Base-by-base conservation (phyloP, 495 filamentous ascomycete genomes). In the Beverwykella pulmonaria region DNA sequence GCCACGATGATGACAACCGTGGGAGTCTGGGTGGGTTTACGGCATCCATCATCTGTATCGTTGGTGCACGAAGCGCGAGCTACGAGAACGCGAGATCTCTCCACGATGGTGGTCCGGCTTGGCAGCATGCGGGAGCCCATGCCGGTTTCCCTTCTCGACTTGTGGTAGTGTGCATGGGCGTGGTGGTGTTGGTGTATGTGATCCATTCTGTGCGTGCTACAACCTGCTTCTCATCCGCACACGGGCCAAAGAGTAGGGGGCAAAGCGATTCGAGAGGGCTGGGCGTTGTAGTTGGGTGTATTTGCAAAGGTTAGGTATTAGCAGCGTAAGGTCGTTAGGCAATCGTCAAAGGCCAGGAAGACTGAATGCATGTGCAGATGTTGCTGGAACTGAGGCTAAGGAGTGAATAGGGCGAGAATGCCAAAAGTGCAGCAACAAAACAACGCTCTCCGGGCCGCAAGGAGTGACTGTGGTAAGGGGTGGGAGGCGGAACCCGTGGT, bases 1-100 rank as follows among this genome's bases (percentile, higher is more conserved):
- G 88, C 91, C 14, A 96, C 81, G 30, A 88, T 84, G 59, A 98
- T 92, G 1, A 93, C 86, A 49, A 96, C 72, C 1, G 87, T 90
- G 55, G 86, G 80, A n/a, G 79, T 86, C 14, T 36, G 54, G 6
- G 56, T 63, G 7, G 75, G 72, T 59, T 74, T 75, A 46, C 67
- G 30, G 52, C 75, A 76, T 19, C 63, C 61, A 23, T 52, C 34
- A n/a, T 65, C 63, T 23, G 61, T 54, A 34, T 69, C 70, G 17
- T 65, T 65, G 12, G 63, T 57, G 32, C 72, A 75, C 15, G 65
- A 70, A 0, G 66, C 50, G 19, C 70, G 60, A 17, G 70, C 53
- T 6, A 66, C 49, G 19, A 71, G 55, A 17, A 57, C 65, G n/a
- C 27, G 29, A 26, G 69, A 54, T 30, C 49, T n/a, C 60, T 65